These are phyloP conservation scores for Excoecaria agallocha DNA, from an alignment of 345 rosid genomes.

Conservation along the genomic window DNA sequence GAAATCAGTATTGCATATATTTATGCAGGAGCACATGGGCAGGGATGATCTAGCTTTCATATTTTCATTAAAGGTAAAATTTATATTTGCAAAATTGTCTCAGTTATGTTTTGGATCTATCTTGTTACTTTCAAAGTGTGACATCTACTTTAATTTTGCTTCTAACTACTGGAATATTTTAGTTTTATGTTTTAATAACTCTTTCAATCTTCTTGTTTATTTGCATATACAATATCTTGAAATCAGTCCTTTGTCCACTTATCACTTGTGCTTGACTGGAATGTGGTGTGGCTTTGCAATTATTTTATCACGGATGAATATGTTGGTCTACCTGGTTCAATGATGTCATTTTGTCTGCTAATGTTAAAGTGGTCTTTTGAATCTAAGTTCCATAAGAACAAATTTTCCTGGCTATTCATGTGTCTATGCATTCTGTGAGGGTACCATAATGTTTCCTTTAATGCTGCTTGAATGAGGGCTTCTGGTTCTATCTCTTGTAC, in stretches of 20 bases:
- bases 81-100: conserved; percentile 9
- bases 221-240: not conserved
- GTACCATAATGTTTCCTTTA: too few relatives aligned
- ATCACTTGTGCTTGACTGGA: not conserved
- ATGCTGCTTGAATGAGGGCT: too few relatives aligned
- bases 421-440: not conserved
- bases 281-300: not conserved
- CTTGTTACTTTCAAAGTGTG: conserved; percentile 1
- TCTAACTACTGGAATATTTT: not conserved
- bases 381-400: not conserved
- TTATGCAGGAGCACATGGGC: conserved; percentile 78
- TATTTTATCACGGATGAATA: not conserved
- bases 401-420: not conserved
- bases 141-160: not conserved
- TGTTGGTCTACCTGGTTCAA: not conserved
- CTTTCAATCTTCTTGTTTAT: not conserved
- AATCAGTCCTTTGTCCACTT: not conserved
- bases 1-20: conserved; percentile 11
- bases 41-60: conserved; percentile 81
- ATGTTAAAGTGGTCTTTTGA: not conserved
- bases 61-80: conserved; percentile 78
- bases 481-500: not conserved
- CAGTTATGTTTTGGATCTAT: not conserved
- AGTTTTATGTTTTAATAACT: not conserved
- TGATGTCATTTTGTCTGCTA: not conserved